These are phyloP conservation scores for Comarum palustre DNA, from an alignment of 306 rosid genomes.

Conservation along the genomic window DNA sequence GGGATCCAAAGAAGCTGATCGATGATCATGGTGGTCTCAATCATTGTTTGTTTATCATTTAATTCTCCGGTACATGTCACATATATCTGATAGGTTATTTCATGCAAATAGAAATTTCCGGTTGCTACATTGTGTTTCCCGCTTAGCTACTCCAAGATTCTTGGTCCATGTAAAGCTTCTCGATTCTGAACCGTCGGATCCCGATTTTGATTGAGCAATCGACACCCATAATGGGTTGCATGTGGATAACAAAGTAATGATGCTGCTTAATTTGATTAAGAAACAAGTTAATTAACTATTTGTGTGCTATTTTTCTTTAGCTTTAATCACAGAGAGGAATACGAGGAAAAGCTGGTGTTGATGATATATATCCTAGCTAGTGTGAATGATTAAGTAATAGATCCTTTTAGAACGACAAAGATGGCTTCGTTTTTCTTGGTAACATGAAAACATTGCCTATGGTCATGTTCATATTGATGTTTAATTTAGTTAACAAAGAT, in stretches of 20 bases:
- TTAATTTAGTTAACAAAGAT: neutral
- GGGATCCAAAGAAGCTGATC: slow-evolving; percentile 40
- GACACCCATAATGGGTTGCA: slow-evolving; percentile 34
- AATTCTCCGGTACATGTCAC: neutral
- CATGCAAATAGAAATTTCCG: slow-evolving; percentile 26
- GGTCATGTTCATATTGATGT: slow-evolving; percentile 19
- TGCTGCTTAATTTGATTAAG: neutral
- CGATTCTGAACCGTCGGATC: slow-evolving; percentile 20
- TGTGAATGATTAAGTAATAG: slow-evolving; percentile 4
- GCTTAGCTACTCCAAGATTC: slow-evolving; percentile 44
- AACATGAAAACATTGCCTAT: slow-evolving; percentile 16
- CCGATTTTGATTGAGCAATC: slow-evolving; percentile 23
- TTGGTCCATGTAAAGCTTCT: slow-evolving; percentile 26
- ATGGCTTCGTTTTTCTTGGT: neutral
- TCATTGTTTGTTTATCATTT: slow-evolving; percentile 50
- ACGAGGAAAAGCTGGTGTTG: neutral
- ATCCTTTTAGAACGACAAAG: slow-evolving; percentile 5
- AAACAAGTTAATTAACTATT: neutral
- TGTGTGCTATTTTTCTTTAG: neutral
- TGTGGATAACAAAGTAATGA: slow-evolving; percentile 38
- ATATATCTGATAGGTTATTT: slow-evolving; percentile 28
- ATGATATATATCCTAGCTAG: neutral
- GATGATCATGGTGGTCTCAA: slow-evolving; percentile 39
- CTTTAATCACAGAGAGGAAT: neutral
- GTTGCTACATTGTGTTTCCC: slow-evolving; percentile 48